A percentile compares a stretch with the other conserved stretches of the same genome.
These are phyloP conservation scores for Rhodotorula sp. DNA, from an alignment of 1,284 basidiomycete species.

Conservation along the genomic window DNA sequence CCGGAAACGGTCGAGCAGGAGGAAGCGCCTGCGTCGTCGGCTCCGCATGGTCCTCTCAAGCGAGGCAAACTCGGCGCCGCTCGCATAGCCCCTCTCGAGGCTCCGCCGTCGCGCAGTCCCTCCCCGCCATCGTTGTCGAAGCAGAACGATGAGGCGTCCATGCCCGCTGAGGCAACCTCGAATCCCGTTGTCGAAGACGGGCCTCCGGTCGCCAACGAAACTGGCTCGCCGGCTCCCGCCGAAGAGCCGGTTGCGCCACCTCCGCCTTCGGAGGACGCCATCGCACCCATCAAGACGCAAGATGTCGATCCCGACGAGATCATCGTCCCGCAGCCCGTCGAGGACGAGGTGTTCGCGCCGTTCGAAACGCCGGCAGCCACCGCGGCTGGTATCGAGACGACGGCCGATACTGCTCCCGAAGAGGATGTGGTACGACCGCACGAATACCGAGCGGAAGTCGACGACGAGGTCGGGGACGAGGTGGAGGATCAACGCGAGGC, in stretches of 20 bases:
- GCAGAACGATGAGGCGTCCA: constrained; percentile 16
- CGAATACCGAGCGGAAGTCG: neutral
- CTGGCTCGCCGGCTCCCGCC: neutral
- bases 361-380: constrained; percentile 3
- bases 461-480: neutral
- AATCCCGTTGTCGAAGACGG: neutral
- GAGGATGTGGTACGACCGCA: neutral
- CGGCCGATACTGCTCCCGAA: neutral
- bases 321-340: neutral
- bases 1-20: neutral
- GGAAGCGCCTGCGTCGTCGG: too few relatives aligned
- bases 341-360: neutral
- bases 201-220: neutral
- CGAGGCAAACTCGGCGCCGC: constrained; percentile 26
- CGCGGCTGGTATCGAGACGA: constrained; percentile 1
- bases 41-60: constrained; percentile 3
- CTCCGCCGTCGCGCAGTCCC: constrained; percentile 12
- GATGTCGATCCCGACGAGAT: neutral
- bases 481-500: constrained; percentile 5
- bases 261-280: neutral
- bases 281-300: neutral
- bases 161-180: neutral
- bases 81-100: constrained; percentile 5
- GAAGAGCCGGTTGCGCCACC: neutral
- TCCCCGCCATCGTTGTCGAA: constrained; percentile 19